Conservation (phyloP, 768 basidiomycete genomes). For the Podaxis pistillaris region DNA sequence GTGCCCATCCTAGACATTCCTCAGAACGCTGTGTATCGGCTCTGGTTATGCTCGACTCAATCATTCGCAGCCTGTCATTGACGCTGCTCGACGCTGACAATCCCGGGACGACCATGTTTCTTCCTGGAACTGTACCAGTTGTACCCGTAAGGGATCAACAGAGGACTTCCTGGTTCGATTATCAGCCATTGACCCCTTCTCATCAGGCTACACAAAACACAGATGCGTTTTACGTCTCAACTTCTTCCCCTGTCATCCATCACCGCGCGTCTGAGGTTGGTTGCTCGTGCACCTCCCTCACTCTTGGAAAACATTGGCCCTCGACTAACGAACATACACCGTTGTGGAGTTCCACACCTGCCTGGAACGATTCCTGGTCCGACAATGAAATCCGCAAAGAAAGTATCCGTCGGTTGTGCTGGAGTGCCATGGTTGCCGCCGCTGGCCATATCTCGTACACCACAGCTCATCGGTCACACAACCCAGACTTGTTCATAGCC, state of each 20-base stretch:
- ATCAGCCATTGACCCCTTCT: constrained; percentile 15
- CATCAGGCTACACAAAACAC: background rate
- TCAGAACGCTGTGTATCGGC: constrained; percentile 53
- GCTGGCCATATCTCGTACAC: constrained; percentile 65
- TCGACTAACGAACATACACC: constrained; percentile 53
- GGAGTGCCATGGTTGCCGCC: constrained; percentile 64
- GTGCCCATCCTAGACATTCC: constrained; percentile 62
- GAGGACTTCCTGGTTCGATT: constrained; percentile 20
- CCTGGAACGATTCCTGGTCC: constrained; percentile 59
- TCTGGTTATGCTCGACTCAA: constrained; percentile 61
- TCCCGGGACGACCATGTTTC: constrained; percentile 48
- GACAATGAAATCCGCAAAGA: constrained; percentile 68
- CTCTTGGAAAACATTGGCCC: constrained; percentile 52
- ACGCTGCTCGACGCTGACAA: constrained; percentile 60
- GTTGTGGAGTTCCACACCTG: constrained; percentile 62
- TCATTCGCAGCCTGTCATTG: constrained; percentile 61
- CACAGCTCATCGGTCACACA: constrained; percentile 37
- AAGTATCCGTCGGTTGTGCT: constrained; percentile 68
- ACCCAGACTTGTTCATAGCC: constrained; percentile 52
- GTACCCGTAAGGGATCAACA: constrained; percentile 24
- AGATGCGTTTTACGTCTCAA: constrained; percentile 7
- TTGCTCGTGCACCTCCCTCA: constrained; percentile 49
- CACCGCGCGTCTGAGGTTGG: constrained; percentile 23
- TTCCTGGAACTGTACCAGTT: constrained; percentile 47
- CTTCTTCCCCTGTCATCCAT: constrained; percentile 7